Evolutionary conservation across 495 filamentous ascomycete genomes (phyloP).

Genomic region (Penicilliopsis zonata): DNA sequence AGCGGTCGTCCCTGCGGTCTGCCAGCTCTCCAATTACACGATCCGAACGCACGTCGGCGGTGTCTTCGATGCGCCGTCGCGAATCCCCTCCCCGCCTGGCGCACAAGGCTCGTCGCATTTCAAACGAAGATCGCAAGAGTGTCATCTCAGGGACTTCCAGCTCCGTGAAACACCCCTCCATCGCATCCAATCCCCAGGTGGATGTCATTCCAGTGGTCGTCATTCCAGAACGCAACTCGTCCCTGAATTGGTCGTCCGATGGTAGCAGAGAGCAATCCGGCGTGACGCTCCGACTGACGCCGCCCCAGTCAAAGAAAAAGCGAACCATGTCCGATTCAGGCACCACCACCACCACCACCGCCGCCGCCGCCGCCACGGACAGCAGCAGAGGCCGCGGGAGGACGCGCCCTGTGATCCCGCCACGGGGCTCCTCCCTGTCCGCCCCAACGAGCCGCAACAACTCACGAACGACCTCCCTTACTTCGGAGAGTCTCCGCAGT

Average conservation of each 20-base stretch:
- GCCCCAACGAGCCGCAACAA: constrained; percentile 58
- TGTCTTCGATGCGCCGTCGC: constrained; percentile 24
- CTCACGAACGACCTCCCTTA: constrained; percentile 54
- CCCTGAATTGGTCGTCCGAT: constrained; percentile 39
- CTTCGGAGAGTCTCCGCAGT: constrained; percentile 50
- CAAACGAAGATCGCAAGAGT: constrained; percentile 41
- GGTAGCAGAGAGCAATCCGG: constrained; percentile 27
- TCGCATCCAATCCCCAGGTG: constrained; percentile 31
- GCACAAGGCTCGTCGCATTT: constrained; percentile 34
- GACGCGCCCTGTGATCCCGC: constrained; percentile 44
- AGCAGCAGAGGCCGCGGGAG: constrained; percentile 15
- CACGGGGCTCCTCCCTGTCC: constrained; percentile 54
- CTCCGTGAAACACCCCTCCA: constrained; percentile 35
- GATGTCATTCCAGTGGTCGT: constrained; percentile 61
- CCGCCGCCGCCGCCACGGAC: no score
- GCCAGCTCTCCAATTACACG: constrained; percentile 31
- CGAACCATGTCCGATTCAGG: constrained; percentile 32
- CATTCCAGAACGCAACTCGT: constrained; percentile 56
- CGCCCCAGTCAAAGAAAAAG: constrained; percentile 17
- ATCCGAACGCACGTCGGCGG: constrained; percentile 31
- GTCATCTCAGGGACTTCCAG: constrained; percentile 45
- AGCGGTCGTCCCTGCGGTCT: constrained; percentile 47
- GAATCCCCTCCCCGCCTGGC: constrained; percentile 34
- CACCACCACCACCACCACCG: no score
- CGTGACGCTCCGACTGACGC: no score